These are phyloP conservation scores for Xylaria sp. DNA, from an alignment of 2,329 filamentous ascomycete species.

Conservation along the genomic window DNA sequence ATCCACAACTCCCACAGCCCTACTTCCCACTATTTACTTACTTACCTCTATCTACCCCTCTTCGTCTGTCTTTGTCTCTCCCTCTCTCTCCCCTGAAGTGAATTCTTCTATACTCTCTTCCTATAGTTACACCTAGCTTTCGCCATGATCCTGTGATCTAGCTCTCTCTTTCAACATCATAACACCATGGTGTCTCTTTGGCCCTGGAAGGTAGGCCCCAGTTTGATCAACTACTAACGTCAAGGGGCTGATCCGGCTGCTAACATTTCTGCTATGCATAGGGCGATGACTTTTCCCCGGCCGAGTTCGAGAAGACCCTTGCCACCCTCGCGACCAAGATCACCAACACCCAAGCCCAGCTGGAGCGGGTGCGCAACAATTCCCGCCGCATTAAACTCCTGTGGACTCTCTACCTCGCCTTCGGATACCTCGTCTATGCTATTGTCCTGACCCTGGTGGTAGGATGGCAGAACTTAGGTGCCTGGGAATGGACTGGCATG, in stretches of 20 bases:
- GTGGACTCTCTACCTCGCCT: slow-evolving; percentile 89
- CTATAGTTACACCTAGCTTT: slow-evolving; percentile 7
- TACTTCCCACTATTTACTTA: background rate
- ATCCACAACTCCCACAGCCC: background rate
- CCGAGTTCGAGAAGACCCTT: slow-evolving; percentile 92
- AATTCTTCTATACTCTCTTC: no score
- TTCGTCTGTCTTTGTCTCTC: background rate
- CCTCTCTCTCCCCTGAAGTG: background rate
- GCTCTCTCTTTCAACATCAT: slow-evolving; percentile 14
- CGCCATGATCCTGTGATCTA: slow-evolving; percentile 42
- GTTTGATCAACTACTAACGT: background rate
- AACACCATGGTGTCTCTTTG: slow-evolving; percentile 81
- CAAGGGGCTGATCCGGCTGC: background rate
- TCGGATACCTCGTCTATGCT: slow-evolving; percentile 88
- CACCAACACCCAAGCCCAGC: slow-evolving; percentile 74
- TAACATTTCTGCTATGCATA: slow-evolving; percentile 52
- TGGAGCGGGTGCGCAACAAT: slow-evolving; percentile 77
- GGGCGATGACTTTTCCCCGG: slow-evolving; percentile 84
- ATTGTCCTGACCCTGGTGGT: slow-evolving; percentile 87
- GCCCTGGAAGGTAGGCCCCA: slow-evolving; percentile 77
- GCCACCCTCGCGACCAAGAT: slow-evolving; percentile 87
- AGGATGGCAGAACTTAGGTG: slow-evolving; percentile 81
- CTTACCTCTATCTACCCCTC: background rate
- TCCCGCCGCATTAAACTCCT: slow-evolving; percentile 84
- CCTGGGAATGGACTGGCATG: slow-evolving; percentile 81